phyloP scores from a whole-genome alignment of 371 early-diverging fungal species.

The Catenaria anguillulae region DNA sequence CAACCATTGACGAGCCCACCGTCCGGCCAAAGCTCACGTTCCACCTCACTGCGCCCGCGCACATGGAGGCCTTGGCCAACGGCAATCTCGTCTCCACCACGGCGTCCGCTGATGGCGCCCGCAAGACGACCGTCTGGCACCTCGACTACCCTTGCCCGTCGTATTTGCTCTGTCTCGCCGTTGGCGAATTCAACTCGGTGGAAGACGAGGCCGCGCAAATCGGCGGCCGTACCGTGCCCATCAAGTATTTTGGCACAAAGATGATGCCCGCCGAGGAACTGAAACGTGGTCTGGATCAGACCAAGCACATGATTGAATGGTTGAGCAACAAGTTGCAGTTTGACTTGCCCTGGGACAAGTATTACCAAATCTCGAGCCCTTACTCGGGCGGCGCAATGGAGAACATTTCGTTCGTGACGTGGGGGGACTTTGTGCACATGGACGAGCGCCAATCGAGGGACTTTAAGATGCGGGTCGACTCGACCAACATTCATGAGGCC shows the following conservation, averaged over 20 bases:
- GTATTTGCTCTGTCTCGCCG: conserved; percentile 35
- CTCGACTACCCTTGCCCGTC: conserved; percentile 27
- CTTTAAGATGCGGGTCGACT: conserved; percentile 13
- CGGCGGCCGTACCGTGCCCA: conserved; percentile 21
- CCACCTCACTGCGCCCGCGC: conserved; percentile 26
- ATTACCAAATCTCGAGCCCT: conserved; percentile 30
- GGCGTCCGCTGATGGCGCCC: conserved; percentile 13
- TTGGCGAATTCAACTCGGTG: conserved; percentile 32
- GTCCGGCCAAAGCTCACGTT: conserved; percentile 33
- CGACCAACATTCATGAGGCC: conserved; percentile 43
- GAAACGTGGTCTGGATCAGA: conserved; percentile 24
- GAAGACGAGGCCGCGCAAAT: conserved; percentile 21
- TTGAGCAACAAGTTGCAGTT: conserved; percentile 28
- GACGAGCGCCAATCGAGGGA: conserved; percentile 23
- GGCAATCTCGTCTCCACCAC: conserved; percentile 18
- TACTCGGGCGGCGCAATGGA: conserved; percentile 39
- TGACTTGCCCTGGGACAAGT: conserved; percentile 40
- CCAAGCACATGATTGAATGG: conserved; percentile 36
- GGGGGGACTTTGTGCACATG: conserved; percentile 14
- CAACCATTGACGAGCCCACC: conserved; percentile 38
- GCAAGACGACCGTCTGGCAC: conserved; percentile 28
- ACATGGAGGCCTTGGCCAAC: conserved; percentile 32
- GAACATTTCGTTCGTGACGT: conserved; percentile 33
- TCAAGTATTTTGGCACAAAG: conserved; percentile 32
- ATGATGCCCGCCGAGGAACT: conserved; percentile 20